phyloP scores from a whole-genome alignment of 2,329 filamentous ascomycete species.

The Phoma sp. region DNA sequence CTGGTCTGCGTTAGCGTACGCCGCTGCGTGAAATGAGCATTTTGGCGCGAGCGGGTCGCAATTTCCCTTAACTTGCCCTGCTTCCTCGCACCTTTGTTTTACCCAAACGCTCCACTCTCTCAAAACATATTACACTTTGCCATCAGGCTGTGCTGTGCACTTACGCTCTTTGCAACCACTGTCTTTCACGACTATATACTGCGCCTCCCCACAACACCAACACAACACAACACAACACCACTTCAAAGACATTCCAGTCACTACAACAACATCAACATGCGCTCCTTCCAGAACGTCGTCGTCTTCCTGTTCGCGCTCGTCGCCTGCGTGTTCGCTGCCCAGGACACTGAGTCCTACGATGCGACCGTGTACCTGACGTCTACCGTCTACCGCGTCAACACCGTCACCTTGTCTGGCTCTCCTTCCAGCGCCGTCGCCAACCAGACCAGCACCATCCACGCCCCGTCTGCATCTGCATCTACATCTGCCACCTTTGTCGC shows the following conservation, averaged over 20 bases:
- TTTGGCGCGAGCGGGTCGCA: conserved; percentile 8
- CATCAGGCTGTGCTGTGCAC: conserved; percentile 23
- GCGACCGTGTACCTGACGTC: conserved; percentile 47
- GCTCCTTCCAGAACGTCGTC: conserved; percentile 44
- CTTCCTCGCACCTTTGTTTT: conserved; percentile 19
- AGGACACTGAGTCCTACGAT: conserved; percentile 32
- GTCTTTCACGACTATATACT: conserved; percentile 20
- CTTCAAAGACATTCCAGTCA: conserved; percentile 8
- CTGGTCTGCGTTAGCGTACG: conserved; percentile 16
- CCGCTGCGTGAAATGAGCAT: conserved; percentile 13
- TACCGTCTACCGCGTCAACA: conserved; percentile 49
- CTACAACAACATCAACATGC: conserved; percentile 37
- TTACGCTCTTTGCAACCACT: conserved; percentile 24
- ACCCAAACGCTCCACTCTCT: conserved; percentile 30
- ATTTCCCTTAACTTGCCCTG: conserved; percentile 19
- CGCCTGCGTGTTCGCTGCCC: conserved; percentile 38
- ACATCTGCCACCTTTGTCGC: conserved; percentile 15
- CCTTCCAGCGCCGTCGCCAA: conserved; percentile 34
- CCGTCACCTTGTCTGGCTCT: conserved; percentile 43
- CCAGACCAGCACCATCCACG: conserved; percentile 42
- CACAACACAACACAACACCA: conserved; percentile 1
- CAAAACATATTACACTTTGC: conserved; percentile 19
- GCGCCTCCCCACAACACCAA: conserved; percentile 11
- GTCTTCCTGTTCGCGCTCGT: conserved; percentile 44
- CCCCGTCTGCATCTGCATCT: conserved; percentile 10